Evolutionary conservation across 148 eudicot species (phyloP).

Genomic region (Silene latifolia): DNA sequence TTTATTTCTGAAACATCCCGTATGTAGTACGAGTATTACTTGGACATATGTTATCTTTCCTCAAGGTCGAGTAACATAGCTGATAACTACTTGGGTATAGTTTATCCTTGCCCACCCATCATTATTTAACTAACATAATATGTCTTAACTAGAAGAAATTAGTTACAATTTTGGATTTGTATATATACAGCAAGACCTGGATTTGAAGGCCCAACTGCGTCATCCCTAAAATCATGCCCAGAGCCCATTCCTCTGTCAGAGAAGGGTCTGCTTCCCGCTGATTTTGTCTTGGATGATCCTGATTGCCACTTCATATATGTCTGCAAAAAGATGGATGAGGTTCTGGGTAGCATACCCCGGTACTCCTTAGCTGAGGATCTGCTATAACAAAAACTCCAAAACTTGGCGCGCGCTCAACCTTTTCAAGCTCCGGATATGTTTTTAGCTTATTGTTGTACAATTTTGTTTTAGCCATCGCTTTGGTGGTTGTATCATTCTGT

Average conservation of each 20-base stretch:
- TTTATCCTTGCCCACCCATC: neutral
- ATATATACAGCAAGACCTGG: conserved; percentile 86
- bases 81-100: neutral
- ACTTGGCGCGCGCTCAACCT: neutral
- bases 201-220: conserved; percentile 46
- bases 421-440: conserved; percentile 16
- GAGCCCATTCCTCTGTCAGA: conserved; percentile 70
- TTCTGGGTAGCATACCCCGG: conserved; percentile 6
- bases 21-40: no score
- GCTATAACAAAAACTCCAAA: neutral
- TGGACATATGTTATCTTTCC: no score
- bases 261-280: conserved; percentile 61
- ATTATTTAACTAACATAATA: neutral
- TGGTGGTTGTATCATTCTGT: conserved; percentile 14
- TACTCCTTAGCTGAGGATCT: conserved; percentile 6
- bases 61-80: no score
- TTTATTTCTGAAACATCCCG: no score
- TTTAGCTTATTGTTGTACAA: neutral
- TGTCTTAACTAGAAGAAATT: neutral
- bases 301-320: conserved; percentile 85
- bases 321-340: conserved; percentile 52
- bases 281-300: conserved; percentile 72
- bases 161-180: neutral
- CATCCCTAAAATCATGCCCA: conserved; percentile 44
- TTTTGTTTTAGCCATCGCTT: conserved; percentile 14